Conservation (phyloP, 78 protist genomes). For the Dictyostelium citrinum region DNA sequence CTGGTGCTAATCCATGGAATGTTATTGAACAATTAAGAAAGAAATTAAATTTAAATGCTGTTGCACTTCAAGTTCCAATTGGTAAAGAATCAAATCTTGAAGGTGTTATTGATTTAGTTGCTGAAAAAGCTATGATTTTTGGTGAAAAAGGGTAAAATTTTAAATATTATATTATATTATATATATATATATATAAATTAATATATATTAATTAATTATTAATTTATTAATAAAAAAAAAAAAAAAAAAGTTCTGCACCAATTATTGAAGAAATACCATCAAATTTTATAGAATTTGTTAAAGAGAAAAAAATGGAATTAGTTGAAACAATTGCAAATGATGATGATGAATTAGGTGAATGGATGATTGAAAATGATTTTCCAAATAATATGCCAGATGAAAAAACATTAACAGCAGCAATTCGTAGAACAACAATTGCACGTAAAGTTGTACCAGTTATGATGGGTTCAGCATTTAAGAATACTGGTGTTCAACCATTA, state of each 20-base stretch:
- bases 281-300: neutral
- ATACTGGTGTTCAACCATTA: slow-evolving; percentile 95
- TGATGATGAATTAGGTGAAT: slow-evolving; percentile 66
- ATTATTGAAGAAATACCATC: slow-evolving; percentile 9
- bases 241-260: neutral
- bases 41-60: slow-evolving; percentile 91
- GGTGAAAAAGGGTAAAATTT: slow-evolving; percentile 55
- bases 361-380: slow-evolving; percentile 77
- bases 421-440: slow-evolving; percentile 73
- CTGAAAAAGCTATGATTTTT: slow-evolving; percentile 63
- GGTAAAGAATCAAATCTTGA: slow-evolving; percentile 83
- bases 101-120: slow-evolving; percentile 93
- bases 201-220: too few relatives aligned
- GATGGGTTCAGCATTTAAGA: slow-evolving; percentile 95
- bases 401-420: slow-evolving; percentile 11
- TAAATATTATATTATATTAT: too few relatives aligned
- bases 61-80: slow-evolving; percentile 88
- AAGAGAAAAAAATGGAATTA: slow-evolving; percentile 53
- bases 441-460: slow-evolving; percentile 90
- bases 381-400: slow-evolving; percentile 61
- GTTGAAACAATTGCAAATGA: slow-evolving; percentile 60
- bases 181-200: too few relatives aligned
- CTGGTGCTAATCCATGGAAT: slow-evolving; percentile 87
- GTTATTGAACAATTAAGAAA: slow-evolving; percentile 71
- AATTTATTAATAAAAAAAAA: too few relatives aligned